A percentile compares a stretch with the other conserved stretches of the same genome.
phyloP scores from a whole-genome alignment of 2,329 filamentous ascomycete genomes.

The Clarireedia homoeocarpa region DNA sequence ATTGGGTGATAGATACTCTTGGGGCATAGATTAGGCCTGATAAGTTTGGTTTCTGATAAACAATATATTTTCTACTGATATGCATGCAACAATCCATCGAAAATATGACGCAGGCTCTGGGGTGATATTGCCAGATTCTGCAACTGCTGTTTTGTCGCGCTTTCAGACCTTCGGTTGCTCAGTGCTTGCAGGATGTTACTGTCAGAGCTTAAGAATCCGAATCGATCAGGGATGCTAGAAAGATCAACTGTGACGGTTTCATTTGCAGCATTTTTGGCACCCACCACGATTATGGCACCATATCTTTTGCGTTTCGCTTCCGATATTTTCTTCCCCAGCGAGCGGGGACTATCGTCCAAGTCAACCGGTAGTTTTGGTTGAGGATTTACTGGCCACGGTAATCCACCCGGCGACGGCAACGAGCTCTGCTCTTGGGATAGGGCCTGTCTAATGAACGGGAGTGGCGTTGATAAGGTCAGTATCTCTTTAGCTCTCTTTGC shows the following conservation, averaged over 20 bases:
- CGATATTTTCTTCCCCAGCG: conserved; percentile 60
- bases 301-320: conserved; percentile 68
- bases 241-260: conserved; percentile 46
- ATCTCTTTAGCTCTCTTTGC: conserved; percentile 16
- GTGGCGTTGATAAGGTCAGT: neutral
- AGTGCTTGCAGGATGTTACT: neutral
- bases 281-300: conserved; percentile 65
- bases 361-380: conserved; percentile 49
- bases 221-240: conserved; percentile 25
- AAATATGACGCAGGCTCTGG: neutral
- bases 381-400: conserved; percentile 19
- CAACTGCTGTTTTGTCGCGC: neutral
- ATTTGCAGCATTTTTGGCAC: conserved; percentile 53
- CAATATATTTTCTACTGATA: neutral
- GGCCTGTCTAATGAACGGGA: neutral
- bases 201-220: neutral
- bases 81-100: neutral
- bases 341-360: conserved; percentile 55
- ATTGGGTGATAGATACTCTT: too few relatives aligned
- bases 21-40: too few relatives aligned
- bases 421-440: neutral
- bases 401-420: neutral
- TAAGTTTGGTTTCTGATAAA: neutral
- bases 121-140: neutral
- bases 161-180: neutral